phyloP scores from a whole-genome alignment of 2,329 filamentous ascomycete species.

The Alternaria sp. region DNA sequence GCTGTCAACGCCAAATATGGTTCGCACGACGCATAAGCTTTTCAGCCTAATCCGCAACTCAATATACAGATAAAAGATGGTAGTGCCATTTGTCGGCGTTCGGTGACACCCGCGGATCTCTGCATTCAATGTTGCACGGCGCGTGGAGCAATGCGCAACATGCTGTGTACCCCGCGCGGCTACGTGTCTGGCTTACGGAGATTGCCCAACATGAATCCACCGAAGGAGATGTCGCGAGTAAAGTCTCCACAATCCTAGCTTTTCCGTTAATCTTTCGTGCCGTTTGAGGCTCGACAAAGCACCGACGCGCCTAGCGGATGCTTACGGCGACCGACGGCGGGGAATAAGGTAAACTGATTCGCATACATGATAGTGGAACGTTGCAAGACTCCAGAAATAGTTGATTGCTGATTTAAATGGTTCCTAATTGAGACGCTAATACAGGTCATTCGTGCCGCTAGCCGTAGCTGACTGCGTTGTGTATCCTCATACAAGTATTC shows the following conservation, averaged over 20 bases:
- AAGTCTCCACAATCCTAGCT: not conserved
- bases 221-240: not conserved
- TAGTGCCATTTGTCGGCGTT: not conserved
- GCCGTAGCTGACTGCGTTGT: constrained; percentile 8
- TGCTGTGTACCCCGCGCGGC: not conserved
- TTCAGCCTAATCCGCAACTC: not conserved
- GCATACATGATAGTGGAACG: constrained; percentile 1
- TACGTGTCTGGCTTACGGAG: not conserved
- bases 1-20: not conserved
- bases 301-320: not conserved
- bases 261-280: not conserved
- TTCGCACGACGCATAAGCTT: not conserved
- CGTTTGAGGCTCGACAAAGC: not conserved
- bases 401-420: not conserved
- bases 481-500: not conserved
- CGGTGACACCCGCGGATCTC: not conserved
- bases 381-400: constrained; percentile 1
- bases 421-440: not conserved
- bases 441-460: constrained; percentile 8
- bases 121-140: constrained; percentile 12
- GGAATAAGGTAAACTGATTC: not conserved
- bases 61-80: not conserved
- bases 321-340: not conserved
- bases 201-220: not conserved
- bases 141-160: constrained; percentile 6